Evolutionary conservation across 495 filamentous ascomycete species (phyloP).

Genomic region (Terfezia boudieri): DNA sequence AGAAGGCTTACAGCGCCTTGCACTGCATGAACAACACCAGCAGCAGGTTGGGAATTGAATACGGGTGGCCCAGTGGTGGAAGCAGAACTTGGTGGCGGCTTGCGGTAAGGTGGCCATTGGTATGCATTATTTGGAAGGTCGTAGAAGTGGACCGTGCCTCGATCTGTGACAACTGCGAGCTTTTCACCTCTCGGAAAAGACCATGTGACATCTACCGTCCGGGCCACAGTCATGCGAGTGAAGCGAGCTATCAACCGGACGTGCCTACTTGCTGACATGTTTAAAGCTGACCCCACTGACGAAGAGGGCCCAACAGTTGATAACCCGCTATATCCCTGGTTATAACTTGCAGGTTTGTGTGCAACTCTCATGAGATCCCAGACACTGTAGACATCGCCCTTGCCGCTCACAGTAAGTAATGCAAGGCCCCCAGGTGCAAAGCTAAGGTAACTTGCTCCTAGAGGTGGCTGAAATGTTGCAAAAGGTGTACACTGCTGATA

Average conservation of each 20-base stretch:
- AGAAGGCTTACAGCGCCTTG: constrained; percentile 36
- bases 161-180: constrained; percentile 66
- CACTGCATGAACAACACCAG: constrained; percentile 28
- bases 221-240: constrained; percentile 71
- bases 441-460: constrained; percentile 78
- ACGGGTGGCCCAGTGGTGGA: constrained; percentile 18
- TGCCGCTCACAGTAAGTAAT: constrained; percentile 72
- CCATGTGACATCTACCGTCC: constrained; percentile 79
- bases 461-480: constrained; percentile 56
- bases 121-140: constrained; percentile 66
- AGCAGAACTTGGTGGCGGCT: constrained; percentile 27
- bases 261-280: constrained; percentile 23
- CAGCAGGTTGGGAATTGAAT: constrained; percentile 14
- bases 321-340: too few species aligned
- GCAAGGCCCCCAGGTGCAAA: constrained; percentile 66
- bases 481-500: constrained; percentile 26
- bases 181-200: constrained; percentile 56
- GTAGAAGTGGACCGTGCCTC: constrained; percentile 81
- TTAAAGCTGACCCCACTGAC: constrained; percentile 20
- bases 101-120: constrained; percentile 71
- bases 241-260: constrained; percentile 73
- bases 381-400: constrained; percentile 75
- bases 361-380: constrained; percentile 66
- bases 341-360: constrained; percentile 1
- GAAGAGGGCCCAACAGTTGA: constrained; percentile 10